These are phyloP conservation scores for Talaromyces albobiverticillius DNA, from an alignment of 2,329 filamentous ascomycete genomes.

Conservation along the genomic window DNA sequence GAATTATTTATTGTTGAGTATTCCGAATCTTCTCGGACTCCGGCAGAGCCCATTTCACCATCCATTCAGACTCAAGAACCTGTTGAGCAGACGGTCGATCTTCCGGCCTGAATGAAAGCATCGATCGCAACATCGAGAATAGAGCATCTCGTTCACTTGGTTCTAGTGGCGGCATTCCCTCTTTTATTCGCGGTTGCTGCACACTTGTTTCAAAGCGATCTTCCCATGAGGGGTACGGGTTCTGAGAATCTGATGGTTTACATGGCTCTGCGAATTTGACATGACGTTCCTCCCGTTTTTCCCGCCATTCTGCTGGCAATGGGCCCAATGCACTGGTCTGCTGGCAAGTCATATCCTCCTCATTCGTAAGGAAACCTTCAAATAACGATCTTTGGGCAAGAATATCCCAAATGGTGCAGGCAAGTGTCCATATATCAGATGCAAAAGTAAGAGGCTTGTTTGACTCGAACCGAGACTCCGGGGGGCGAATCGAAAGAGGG, in stretches of 20 bases:
- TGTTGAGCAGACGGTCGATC: conserved; percentile 23
- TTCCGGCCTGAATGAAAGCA: conserved; percentile 27
- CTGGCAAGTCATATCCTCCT: conserved; percentile 26
- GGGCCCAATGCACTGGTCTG: conserved; percentile 27
- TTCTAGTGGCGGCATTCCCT: conserved; percentile 21
- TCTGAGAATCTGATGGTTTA: not conserved
- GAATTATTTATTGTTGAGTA: too few species aligned
- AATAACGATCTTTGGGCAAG: conserved; percentile 28
- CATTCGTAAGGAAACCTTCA: conserved; percentile 20
- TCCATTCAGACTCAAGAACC: conserved; percentile 29
- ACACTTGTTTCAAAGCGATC: conserved; percentile 26
- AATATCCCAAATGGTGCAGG: conserved; percentile 35
- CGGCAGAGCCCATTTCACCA: conserved; percentile 29
- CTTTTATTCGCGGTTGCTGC: conserved; percentile 21
- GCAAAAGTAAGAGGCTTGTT: conserved; percentile 27
- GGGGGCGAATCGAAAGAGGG: conserved; percentile 26
- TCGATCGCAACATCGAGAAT: conserved; percentile 24
- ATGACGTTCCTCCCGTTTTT: conserved; percentile 21
- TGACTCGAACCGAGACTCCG: conserved; percentile 36
- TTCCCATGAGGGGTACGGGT: conserved; percentile 17
- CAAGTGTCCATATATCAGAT: conserved; percentile 25
- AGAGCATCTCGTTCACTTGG: conserved; percentile 24
- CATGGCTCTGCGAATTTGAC: not conserved
- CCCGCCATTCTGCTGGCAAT: conserved; percentile 24
- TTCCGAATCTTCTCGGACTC: conserved; percentile 6